Evolutionary conservation across 345 rosid species (phyloP), one percentile per base, ranked within the genome.

Genomic region (Kernera saxatilis): DNA sequence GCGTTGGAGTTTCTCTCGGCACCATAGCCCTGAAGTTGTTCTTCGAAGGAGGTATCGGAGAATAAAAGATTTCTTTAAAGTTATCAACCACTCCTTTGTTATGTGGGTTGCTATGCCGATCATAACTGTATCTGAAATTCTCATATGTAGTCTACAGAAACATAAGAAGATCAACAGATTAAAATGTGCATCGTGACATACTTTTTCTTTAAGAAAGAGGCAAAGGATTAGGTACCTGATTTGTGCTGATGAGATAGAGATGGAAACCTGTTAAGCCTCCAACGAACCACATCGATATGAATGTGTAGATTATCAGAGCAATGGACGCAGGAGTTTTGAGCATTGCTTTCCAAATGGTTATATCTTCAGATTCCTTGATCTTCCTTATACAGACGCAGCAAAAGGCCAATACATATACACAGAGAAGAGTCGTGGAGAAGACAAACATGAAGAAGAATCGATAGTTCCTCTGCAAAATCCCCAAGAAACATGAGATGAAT

Each of bases 381-480:
- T 84, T 82, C 46, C 48, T 77, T 71, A 94, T 70, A 80, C 86
- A 86, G 30, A 94, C 83, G 82, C 88, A 86, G 80, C 91, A 86
- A 76, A 94, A 88, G 33, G 82, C 80, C 29, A 91, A 84, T 64
- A 94, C 93, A 62, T 88, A 91, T 7, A 89, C 78, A 86, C 97
- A 89, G 29, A 94, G 81, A 77, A 86, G 50, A 39, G 97, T 91
- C 23, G 96, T 91, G 14, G 95, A 88, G 44, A 87, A 85, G 70
- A 91, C 90, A 81, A 94, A 94, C 95, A 91, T 87, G 89, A 88
- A 91, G 83, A 91, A 94, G 80, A 89, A 91, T 78, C 90, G 81
- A 87, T 91, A 94, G 55, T 94, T 91, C 77, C 99, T 85, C 96
- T 91, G 96, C 54, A 46, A 77, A 17, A 74, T 2, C 2, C 7